Percentiles rank a stretch among this genome's conserved stretches.
Conservation (phyloP, 2,329 filamentous ascomycete genomes). For the Sarocladium brachiariae region DNA sequence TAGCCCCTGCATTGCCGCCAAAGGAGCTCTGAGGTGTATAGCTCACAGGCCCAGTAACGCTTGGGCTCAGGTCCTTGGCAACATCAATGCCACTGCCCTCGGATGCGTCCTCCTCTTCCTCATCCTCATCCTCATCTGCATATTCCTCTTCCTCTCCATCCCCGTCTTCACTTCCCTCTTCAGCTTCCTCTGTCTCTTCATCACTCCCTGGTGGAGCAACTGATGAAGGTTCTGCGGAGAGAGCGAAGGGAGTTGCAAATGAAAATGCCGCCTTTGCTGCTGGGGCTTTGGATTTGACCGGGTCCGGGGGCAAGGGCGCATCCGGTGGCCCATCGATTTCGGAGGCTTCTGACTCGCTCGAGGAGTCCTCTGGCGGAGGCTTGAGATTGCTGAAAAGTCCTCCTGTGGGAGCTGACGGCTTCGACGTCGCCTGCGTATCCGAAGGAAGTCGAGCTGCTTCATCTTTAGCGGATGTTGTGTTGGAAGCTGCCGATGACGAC, state of each 20-base stretch:
- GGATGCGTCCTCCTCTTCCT: conserved; percentile 40
- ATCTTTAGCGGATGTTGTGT: conserved; percentile 21
- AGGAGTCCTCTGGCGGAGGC: background rate
- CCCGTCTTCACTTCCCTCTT: conserved; percentile 33
- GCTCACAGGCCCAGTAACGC: conserved; percentile 28
- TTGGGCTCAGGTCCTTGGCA: conserved; percentile 55
- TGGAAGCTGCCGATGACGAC: conserved; percentile 42
- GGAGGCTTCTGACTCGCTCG: background rate
- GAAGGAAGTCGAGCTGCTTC: conserved; percentile 10
- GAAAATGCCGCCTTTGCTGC: background rate
- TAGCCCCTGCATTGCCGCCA: conserved; percentile 37
- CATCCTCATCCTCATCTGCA: conserved; percentile 35
- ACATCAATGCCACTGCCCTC: conserved; percentile 60
- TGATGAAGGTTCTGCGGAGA: conserved; percentile 23
- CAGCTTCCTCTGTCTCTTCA: conserved; percentile 27
- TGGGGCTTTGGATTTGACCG: conserved; percentile 19
- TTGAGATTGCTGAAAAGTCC: background rate
- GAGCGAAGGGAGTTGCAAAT: background rate
- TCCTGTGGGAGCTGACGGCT: background rate
- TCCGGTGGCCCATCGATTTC: conserved; percentile 18
- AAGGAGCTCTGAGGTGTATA: conserved; percentile 55
- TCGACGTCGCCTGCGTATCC: background rate
- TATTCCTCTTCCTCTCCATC: conserved; percentile 32
- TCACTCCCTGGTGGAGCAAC: conserved; percentile 23
- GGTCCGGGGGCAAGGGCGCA: conserved; percentile 37